These are phyloP conservation scores for Flaveria trinervia DNA, from an alignment of 129 eudicot species.

Conservation along the genomic window DNA sequence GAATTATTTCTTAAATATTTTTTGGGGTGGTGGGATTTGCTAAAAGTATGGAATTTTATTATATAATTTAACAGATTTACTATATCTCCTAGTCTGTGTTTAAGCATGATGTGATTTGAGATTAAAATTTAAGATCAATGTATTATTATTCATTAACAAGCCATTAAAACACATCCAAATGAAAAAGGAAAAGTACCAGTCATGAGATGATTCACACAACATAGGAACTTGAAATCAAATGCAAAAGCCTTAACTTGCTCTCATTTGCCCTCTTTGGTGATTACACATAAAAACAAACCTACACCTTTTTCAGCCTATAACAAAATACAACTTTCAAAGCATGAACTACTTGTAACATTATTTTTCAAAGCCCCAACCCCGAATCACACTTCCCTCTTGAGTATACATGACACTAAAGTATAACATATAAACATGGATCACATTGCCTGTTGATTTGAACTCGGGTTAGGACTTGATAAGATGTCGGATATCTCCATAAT, in stretches of 20 bases:
- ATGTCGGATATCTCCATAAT: background rate
- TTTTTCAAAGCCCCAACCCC: slow-evolving; percentile 15
- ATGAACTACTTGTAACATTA: slow-evolving; percentile 22
- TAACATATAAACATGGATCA: slow-evolving; percentile 18
- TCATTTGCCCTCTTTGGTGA: background rate
- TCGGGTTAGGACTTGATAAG: slow-evolving; percentile 21
- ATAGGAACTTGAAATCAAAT: no score
- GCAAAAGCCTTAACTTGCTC: background rate
- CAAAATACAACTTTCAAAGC: slow-evolving; percentile 6
- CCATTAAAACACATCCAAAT: no score
- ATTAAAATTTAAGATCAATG: no score
- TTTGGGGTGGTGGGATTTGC: no score
- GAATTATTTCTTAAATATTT: no score
- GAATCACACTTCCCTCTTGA: slow-evolving; percentile 16
- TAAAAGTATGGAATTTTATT: no score
- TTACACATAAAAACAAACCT: background rate
- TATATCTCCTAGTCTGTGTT: no score
- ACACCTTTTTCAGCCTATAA: background rate
- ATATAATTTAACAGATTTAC: no score
- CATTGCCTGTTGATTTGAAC: slow-evolving; percentile 10
- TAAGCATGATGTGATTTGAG: no score
- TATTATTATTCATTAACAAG: no score
- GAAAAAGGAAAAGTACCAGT: no score
- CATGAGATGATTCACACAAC: background rate
- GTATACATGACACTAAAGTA: slow-evolving; percentile 25